These are phyloP conservation scores for Pichia sp. DNA, from an alignment of 1,139 yeast species.

Conservation along the genomic window DNA sequence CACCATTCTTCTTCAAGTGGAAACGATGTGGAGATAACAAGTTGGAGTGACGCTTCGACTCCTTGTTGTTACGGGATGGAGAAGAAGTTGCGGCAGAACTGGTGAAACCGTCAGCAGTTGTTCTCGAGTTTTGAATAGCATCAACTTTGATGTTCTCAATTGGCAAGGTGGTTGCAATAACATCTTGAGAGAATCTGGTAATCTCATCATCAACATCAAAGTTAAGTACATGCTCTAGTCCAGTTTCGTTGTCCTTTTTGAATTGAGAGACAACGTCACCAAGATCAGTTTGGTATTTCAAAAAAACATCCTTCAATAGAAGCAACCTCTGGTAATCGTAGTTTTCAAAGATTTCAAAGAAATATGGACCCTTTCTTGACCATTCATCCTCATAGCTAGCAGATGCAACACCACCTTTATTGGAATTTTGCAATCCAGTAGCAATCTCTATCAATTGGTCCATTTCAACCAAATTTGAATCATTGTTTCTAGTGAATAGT, in stretches of 20 bases:
- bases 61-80: background rate
- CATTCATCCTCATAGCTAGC: constrained; percentile 40
- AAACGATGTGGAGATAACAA: constrained; percentile 11
- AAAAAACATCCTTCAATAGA: constrained; percentile 59
- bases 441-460: constrained; percentile 37
- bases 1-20: constrained; percentile 6
- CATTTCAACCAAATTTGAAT: constrained; percentile 40
- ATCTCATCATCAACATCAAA: constrained; percentile 56
- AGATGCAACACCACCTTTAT: constrained; percentile 24
- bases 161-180: constrained; percentile 19
- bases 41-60: constrained; percentile 10
- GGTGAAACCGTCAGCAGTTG: constrained; percentile 13
- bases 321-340: constrained; percentile 64
- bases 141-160: constrained; percentile 12
- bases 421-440: constrained; percentile 24
- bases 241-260: constrained; percentile 52
- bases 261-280: constrained; percentile 40
- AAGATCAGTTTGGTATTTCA: constrained; percentile 60
- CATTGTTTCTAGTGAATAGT: constrained; percentile 46
- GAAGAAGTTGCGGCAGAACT: constrained; percentile 3
- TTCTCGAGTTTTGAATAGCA: constrained; percentile 8
- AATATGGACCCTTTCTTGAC: constrained; percentile 73
- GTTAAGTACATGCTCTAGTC: constrained; percentile 57
- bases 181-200: constrained; percentile 46
- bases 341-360: constrained; percentile 68